Percentiles rank a stretch among this genome's conserved stretches.
These are phyloP conservation scores for Melampsora occidentalis DNA, from an alignment of 1,284 basidiomycete species.

Conservation along the genomic window DNA sequence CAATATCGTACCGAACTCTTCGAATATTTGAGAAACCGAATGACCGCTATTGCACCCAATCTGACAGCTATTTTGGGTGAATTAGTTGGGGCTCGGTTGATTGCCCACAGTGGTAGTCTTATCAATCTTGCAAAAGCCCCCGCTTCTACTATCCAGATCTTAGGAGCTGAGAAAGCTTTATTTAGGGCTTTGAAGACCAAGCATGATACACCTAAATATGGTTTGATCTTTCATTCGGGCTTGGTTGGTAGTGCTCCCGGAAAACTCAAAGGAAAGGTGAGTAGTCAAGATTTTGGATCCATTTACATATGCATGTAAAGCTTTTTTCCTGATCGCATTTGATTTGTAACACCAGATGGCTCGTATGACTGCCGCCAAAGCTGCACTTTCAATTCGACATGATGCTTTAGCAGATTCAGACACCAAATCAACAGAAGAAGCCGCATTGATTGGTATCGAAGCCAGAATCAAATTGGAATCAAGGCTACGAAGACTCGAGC, in stretches of 20 bases:
- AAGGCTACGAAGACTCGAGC: constrained; percentile 81
- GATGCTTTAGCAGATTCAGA: constrained; percentile 92
- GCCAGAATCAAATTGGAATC: constrained; percentile 94
- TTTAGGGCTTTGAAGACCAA: constrained; percentile 98
- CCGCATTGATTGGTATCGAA: constrained; percentile 78
- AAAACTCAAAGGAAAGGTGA: constrained; percentile 93
- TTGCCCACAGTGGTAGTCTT: constrained; percentile 93
- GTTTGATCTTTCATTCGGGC: constrained; percentile 88
- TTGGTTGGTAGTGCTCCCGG: constrained; percentile 95
- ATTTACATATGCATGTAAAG: not conserved
- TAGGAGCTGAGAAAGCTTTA: constrained; percentile 96
- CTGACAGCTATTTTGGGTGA: constrained; percentile 93
- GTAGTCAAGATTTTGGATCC: constrained; percentile 44
- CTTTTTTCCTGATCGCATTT: not conserved
- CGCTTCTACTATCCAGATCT: constrained; percentile 94
- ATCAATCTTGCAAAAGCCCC: constrained; percentile 93
- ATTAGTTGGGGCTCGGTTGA: constrained; percentile 90
- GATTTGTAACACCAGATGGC: constrained; percentile 68
- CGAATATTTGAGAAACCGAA: constrained; percentile 92
- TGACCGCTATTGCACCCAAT: constrained; percentile 96
- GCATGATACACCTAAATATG: constrained; percentile 98
- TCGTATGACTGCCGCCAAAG: constrained; percentile 97
- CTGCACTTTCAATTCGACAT: constrained; percentile 90
- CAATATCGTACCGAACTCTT: constrained; percentile 89
- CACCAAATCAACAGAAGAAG: constrained; percentile 75